A percentile compares a stretch with the other conserved stretches of the same genome.
Conservation (phyloP, 78 protist species). For the Dictyostelium brefeldianum region DNA sequence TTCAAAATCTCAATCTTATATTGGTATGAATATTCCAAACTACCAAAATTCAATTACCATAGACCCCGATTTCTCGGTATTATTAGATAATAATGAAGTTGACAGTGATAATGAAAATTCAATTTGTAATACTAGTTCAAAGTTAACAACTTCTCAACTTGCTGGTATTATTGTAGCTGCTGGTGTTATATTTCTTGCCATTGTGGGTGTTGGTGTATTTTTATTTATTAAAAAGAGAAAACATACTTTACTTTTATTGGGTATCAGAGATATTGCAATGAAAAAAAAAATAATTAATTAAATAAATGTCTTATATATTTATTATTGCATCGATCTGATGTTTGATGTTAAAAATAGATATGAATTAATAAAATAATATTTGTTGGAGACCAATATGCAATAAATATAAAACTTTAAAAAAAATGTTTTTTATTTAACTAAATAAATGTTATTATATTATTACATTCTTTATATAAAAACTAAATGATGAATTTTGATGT, state of each 20-base stretch:
- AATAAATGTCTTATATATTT: no score
- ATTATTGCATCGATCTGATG: no score
- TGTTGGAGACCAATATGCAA: no score
- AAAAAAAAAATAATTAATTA: no score
- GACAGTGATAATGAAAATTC: neutral
- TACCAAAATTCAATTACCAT: neutral
- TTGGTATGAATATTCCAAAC: constrained; percentile 15
- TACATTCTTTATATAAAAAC: no score
- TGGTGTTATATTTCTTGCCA: neutral
- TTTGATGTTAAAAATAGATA: no score
- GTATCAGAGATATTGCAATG: neutral
- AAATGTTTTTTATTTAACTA: no score
- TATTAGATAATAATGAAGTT: constrained; percentile 3
- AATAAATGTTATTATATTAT: no score
- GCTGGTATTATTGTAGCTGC: neutral
- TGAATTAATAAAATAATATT: no score
- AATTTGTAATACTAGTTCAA: neutral
- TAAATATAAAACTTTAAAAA: no score
- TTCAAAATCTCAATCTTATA: neutral
- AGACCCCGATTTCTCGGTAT: constrained; percentile 37
- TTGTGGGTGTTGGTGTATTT: neutral
- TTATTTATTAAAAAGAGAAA: neutral
- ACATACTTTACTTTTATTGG: neutral
- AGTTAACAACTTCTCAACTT: neutral
- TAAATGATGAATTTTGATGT: no score